Evolutionary conservation across 371 early-diverging fungal genomes (phyloP).

Genomic region (Mortierella sp.): DNA sequence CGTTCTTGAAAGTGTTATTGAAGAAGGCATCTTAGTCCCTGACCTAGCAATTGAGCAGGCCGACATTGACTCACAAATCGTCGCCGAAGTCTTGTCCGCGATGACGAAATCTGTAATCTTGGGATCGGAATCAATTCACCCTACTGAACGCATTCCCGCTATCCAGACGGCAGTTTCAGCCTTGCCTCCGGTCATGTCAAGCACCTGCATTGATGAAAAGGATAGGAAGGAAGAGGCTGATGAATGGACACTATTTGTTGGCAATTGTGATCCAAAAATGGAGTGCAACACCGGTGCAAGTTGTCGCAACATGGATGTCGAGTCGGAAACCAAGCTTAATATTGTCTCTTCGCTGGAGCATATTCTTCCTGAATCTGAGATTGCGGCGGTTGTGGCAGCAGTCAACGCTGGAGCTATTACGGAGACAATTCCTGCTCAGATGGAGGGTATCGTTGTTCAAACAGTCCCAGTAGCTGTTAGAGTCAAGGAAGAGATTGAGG

Average conservation of each 20-base stretch:
- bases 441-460: conserved; percentile 5
- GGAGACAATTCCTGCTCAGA: not conserved
- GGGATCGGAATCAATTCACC: not conserved
- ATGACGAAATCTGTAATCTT: not conserved
- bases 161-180: not conserved
- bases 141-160: not conserved
- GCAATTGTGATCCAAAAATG: conserved; percentile 13
- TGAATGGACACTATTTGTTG: conserved; percentile 13
- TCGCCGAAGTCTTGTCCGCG: not conserved
- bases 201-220: not conserved
- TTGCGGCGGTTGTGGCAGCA: conserved; percentile 5
- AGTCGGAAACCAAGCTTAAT: not conserved
- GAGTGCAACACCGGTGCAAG: conserved; percentile 3
- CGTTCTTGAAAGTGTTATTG: not conserved
- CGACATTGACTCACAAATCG: not conserved
- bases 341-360: conserved; percentile 3
- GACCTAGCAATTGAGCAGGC: not conserved
- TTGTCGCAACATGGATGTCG: not conserved
- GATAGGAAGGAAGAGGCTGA: conserved; percentile 1
- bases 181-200: not conserved
- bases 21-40: not conserved
- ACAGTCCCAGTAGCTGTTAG: not conserved
- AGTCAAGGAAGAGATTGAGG: conserved; percentile 18
- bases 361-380: conserved; percentile 4
- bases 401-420: not conserved